Evolutionary conservation across 2,329 filamentous ascomycete species (phyloP).

Genomic region (Nemania bipapillata): DNA sequence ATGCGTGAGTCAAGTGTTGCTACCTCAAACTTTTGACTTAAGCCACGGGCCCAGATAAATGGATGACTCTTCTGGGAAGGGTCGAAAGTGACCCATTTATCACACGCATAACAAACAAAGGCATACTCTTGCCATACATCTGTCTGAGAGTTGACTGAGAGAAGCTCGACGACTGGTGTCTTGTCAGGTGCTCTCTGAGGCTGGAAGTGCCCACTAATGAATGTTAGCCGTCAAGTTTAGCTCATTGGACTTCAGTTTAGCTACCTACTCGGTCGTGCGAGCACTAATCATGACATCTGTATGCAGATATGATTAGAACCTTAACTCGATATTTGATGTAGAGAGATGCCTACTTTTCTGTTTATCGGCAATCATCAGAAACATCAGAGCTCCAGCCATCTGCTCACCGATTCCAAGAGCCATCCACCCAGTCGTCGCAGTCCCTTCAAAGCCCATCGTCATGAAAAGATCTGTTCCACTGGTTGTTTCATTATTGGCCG

Average conservation of each 20-base stretch:
- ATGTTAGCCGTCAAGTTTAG: neutral
- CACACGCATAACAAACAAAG: neutral
- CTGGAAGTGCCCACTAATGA: slow-evolving; percentile 2
- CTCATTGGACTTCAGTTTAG: neutral
- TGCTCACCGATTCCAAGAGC: slow-evolving; percentile 4
- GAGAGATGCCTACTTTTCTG: neutral
- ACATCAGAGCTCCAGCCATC: slow-evolving; percentile 7
- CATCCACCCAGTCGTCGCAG: neutral
- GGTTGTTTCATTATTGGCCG: neutral
- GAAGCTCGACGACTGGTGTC: neutral
- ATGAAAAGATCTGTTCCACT: neutral
- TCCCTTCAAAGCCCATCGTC: slow-evolving; percentile 1
- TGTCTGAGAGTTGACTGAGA: slow-evolving; percentile 2
- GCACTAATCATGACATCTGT: neutral
- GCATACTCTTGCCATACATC: neutral
- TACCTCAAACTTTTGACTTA: neutral
- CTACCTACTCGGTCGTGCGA: slow-evolving; percentile 3
- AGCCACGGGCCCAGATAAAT: slow-evolving; percentile 1
- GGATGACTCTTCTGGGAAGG: slow-evolving; percentile 1
- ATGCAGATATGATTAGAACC: neutral
- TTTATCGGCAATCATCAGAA: slow-evolving; percentile 1
- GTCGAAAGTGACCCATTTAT: slow-evolving; percentile 5
- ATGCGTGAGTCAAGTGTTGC: neutral
- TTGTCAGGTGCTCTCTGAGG: neutral
- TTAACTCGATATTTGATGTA: too few species aligned